A percentile compares a stretch with the other conserved stretches of the same genome.
These are phyloP conservation scores for Carpinus viminea DNA, from an alignment of 306 rosid species.

Conservation along the genomic window DNA sequence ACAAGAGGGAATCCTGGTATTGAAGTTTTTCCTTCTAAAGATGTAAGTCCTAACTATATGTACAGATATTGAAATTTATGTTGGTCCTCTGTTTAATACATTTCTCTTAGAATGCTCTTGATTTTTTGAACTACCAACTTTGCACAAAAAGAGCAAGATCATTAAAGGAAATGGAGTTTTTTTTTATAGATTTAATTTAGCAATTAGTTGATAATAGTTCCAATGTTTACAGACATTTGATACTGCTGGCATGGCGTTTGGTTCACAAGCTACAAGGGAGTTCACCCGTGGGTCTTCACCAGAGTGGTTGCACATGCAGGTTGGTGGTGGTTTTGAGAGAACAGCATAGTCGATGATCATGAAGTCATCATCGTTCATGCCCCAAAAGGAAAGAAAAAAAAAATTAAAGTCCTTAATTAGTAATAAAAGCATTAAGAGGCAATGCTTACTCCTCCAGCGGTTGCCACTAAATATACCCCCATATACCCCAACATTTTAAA, in stretches of 20 bases:
- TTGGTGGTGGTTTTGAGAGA: conserved; percentile 85
- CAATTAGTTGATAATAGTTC: not conserved
- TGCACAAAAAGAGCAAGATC: not conserved
- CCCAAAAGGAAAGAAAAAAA: not conserved
- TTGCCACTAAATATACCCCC: conserved; percentile 34
- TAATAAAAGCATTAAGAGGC: conserved; percentile 53
- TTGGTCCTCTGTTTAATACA: conserved; percentile 3
- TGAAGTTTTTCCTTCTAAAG: conserved; percentile 79
- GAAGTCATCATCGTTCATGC: conserved; percentile 31
- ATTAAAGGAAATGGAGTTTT: conserved; percentile 3
- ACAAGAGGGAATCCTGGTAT: conserved; percentile 64
- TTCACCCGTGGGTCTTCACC: conserved; percentile 77
- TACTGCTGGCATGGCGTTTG: conserved; percentile 53
- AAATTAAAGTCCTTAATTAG: conserved; percentile 11
- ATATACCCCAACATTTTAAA: conserved; percentile 47
- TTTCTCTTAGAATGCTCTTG: conserved; percentile 8
- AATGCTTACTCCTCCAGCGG: conserved; percentile 37
- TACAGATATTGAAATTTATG: not conserved
- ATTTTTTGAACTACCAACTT: not conserved
- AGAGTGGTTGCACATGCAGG: conserved; percentile 95
- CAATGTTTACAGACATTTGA: conserved; percentile 66
- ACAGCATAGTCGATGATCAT: conserved; percentile 39
- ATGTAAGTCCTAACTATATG: conserved; percentile 45
- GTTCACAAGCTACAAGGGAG: conserved; percentile 73
- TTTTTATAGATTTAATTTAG: conserved; percentile 8